Evolutionary conservation across 1,284 basidiomycete species (phyloP), one percentile per base, ranked within the genome.

Genomic region (Ganoderma multipileum): DNA sequence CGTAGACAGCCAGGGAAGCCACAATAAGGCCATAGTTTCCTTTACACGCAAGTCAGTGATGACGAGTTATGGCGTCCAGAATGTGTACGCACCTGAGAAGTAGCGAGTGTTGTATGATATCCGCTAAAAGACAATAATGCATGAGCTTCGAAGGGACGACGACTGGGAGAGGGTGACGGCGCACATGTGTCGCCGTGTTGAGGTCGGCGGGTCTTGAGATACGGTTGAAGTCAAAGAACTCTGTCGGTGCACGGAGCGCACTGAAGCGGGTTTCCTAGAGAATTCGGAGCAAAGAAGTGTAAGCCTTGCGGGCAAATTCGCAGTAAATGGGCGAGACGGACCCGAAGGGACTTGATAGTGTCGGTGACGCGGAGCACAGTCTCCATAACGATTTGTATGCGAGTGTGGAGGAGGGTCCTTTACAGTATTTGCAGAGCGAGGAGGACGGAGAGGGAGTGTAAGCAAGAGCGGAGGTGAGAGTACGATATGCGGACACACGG

Each of bases 61-160:
- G 2, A 5, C 2, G 4, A 8, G 6, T 3, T 30, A 23, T 12
- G 11, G 0, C 16, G 3, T 30, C 14, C 8, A 54, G 71, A 54
- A n/a, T 3, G 8, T 16, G 12, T 8, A 63, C 80, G 71, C 71
- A 90, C 90, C 93, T 68, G 94, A 95, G 81, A 95, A 96, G 82
- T 96, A 96, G 66, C 94, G 91, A 55, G 96, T 96, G 84, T 98
- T 98, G 85, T 97, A 96, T 50, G 95, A 95, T 87, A 97, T 93
- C 70, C 96, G 89, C 94, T 95, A 77, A 57, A 72, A 64, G 33
- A 20, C 8, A 14, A 12, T 18, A 42, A 26, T 7, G 52, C n/a
- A 30, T 38, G 36, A 52, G 47, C 18, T 23, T 23, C 36, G 57
- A 23, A 38, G 23, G 58, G n/a, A 41, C 14, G 16, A 5, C 33